Conservation (phyloP, 2,329 filamentous ascomycete genomes). For the Amphichorda felina region DNA sequence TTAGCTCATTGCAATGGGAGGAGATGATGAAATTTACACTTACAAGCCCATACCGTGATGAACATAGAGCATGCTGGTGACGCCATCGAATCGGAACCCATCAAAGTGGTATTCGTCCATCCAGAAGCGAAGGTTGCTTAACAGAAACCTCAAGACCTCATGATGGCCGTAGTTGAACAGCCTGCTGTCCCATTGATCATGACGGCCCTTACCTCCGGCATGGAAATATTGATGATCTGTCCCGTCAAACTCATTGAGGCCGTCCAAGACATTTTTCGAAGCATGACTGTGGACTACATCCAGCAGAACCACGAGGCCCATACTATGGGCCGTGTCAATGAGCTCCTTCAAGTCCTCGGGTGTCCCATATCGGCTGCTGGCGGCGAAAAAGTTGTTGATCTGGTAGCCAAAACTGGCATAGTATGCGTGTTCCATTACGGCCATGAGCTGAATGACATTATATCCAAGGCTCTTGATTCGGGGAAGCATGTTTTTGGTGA, state of each 20-base stretch:
- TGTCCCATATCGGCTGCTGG: constrained; percentile 85
- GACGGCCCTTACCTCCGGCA: constrained; percentile 67
- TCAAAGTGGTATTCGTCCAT: constrained; percentile 98
- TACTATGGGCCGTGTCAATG: constrained; percentile 82
- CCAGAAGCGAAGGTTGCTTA: constrained; percentile 96
- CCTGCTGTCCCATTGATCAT: constrained; percentile 92
- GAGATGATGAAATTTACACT: constrained; percentile 21
- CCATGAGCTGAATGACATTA: constrained; percentile 98
- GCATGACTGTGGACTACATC: constrained; percentile 98
- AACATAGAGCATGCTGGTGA: constrained; percentile 94
- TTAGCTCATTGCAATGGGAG: constrained; percentile 8
- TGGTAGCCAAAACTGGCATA: constrained; percentile 99
- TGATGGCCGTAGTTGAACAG: constrained; percentile 95
- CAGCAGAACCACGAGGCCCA: constrained; percentile 83
- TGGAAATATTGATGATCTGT: constrained; percentile 97
- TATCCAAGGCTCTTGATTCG: constrained; percentile 86
- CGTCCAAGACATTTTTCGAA: constrained; percentile 93
- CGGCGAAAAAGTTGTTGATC: constrained; percentile 97
- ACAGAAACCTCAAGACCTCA: constrained; percentile 87
- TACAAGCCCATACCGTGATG: constrained; percentile 97
- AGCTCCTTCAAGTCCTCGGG: constrained; percentile 95
- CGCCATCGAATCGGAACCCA: constrained; percentile 94
- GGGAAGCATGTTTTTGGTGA: constrained; percentile 83
- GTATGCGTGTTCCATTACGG: constrained; percentile 98
- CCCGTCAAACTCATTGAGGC: constrained; percentile 90